A percentile compares a stretch with the other conserved stretches of the same genome.
phyloP scores from a whole-genome alignment of 345 rosid genomes.

The Hibiscus mutabilis region DNA sequence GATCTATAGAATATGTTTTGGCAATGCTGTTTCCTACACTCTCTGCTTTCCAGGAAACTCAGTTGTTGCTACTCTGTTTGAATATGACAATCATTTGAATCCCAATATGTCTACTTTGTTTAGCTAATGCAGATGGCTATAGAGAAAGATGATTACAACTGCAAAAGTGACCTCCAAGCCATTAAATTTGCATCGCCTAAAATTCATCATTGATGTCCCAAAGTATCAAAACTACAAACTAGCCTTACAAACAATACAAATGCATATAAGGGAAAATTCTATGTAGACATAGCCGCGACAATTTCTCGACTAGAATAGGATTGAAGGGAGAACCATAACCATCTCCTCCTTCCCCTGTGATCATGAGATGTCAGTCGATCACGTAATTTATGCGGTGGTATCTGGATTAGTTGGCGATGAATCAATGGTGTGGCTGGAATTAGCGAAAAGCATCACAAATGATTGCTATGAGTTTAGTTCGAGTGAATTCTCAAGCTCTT shows the following conservation, averaged over 20 bases:
- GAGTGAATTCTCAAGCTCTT: neutral
- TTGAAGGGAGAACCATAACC: slow-evolving; percentile 3
- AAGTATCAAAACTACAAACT: neutral
- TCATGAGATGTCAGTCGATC: neutral
- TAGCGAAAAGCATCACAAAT: too few species aligned
- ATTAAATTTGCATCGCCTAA: neutral
- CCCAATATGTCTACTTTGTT: too few species aligned
- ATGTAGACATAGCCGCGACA: neutral
- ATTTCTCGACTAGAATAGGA: neutral
- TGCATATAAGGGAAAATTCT: neutral
- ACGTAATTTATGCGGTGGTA: neutral
- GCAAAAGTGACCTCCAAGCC: too few species aligned
- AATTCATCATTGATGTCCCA: neutral
- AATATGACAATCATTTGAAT: too few species aligned
- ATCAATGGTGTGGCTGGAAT: neutral
- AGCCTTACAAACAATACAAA: neutral
- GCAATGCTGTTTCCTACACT: too few species aligned
- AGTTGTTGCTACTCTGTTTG: too few species aligned
- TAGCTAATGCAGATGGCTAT: too few species aligned
- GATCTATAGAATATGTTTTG: too few species aligned
- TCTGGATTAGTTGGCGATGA: neutral
- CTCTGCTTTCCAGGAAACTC: too few species aligned
- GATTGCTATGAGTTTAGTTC: neutral
- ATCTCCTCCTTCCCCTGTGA: neutral
- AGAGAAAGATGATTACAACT: too few species aligned